phyloP scores from a whole-genome alignment of 2,329 filamentous ascomycete species.

The Diaporthe eres region DNA sequence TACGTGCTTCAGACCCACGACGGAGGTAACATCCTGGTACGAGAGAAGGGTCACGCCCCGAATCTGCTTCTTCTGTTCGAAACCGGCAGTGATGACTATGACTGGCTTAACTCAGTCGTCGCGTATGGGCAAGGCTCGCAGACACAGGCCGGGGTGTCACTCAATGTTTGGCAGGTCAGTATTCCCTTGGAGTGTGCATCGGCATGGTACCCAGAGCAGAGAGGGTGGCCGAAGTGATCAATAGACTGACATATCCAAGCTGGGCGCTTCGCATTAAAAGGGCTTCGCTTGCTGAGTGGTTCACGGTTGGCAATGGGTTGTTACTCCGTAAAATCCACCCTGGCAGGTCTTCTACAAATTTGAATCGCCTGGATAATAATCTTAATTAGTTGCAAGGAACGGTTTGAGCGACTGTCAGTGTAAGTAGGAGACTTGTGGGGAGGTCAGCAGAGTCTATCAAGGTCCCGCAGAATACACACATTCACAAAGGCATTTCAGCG shows the following conservation, averaged over 20 bases:
- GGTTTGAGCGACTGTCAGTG: no score
- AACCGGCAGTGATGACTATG: slow-evolving; percentile 52
- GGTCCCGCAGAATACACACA: background rate
- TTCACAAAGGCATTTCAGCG: background rate
- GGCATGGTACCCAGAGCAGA: background rate
- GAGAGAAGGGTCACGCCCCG: slow-evolving; percentile 54
- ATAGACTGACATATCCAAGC: slow-evolving; percentile 7
- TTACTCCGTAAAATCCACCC: background rate
- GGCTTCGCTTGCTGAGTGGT: background rate
- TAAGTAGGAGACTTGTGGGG: background rate
- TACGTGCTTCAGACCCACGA: slow-evolving; percentile 57
- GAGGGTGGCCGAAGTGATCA: background rate
- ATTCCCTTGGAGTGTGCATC: background rate
- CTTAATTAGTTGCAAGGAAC: background rate
- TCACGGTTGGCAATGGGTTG: no score
- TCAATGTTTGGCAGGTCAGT: slow-evolving; percentile 47
- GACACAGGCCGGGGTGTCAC: slow-evolving; percentile 32
- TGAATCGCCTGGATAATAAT: background rate
- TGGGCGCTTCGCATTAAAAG: background rate
- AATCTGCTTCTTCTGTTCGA: slow-evolving; percentile 54
- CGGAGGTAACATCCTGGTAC: slow-evolving; percentile 55
- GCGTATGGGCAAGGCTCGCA: slow-evolving; percentile 43
- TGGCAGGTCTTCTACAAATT: no score
- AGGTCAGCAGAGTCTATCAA: background rate
- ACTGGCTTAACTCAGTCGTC: slow-evolving; percentile 55